These are phyloP conservation scores for Choiromyces venosus DNA, from an alignment of 495 filamentous ascomycete genomes.

Conservation along the genomic window DNA sequence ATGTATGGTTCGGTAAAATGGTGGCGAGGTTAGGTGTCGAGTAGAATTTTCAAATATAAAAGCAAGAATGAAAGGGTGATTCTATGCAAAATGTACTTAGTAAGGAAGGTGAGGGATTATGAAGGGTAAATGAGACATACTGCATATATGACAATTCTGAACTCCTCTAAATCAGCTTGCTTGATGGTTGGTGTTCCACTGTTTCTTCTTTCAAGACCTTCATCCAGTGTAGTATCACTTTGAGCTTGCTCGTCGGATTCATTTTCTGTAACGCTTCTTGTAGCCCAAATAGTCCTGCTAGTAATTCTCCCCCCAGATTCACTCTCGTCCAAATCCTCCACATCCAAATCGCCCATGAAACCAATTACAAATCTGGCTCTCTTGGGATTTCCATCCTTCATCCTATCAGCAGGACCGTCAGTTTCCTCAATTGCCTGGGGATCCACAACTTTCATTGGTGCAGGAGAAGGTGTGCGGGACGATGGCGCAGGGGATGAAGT, in stretches of 20 bases:
- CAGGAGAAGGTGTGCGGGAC: constrained; percentile 11
- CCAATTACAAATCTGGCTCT: constrained; percentile 37
- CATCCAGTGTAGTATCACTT: background rate
- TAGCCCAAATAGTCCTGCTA: constrained; percentile 32
- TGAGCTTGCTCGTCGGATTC: background rate
- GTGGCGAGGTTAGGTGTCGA: constrained; percentile 58
- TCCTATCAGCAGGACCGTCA: constrained; percentile 1
- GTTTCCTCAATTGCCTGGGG: constrained; percentile 20
- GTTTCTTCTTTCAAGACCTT: constrained; percentile 10
- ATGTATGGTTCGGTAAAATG: constrained; percentile 76
- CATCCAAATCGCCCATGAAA: constrained; percentile 39
- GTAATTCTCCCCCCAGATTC: constrained; percentile 33
- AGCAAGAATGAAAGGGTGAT: constrained; percentile 83
- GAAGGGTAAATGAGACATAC: constrained; percentile 16
- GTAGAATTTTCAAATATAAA: constrained; percentile 75
- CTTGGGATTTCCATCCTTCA: constrained; percentile 7
- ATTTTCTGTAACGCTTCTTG: constrained; percentile 11
- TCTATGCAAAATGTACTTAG: constrained; percentile 37
- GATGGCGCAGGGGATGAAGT: constrained; percentile 6
- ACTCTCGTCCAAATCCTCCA: constrained; percentile 27
- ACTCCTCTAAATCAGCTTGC: constrained; percentile 26
- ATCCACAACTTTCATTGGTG: constrained; percentile 24
- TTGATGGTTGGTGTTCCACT: constrained; percentile 8
- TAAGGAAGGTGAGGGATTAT: background rate
- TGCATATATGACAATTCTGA: constrained; percentile 37